Percentiles rank a stretch among this genome's conserved stretches.
Evolutionary conservation across 352 stramenopile genomes (phyloP).

Genomic region (Blastocystis sp.): DNA sequence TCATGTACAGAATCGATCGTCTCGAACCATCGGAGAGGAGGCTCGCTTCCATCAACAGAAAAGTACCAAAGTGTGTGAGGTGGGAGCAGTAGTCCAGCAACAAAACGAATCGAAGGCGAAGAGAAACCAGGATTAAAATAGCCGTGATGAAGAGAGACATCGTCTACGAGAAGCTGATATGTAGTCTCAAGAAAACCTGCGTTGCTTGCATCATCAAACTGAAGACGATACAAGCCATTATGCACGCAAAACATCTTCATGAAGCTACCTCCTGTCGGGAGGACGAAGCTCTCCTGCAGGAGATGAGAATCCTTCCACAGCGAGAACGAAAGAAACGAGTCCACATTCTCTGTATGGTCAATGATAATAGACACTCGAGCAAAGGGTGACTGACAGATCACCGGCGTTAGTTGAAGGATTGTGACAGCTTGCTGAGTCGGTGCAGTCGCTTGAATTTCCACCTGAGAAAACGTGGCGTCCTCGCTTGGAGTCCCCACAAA

Average conservation of each 20-base stretch:
- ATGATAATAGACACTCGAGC: background rate
- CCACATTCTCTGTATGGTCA: background rate
- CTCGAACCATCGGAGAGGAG: background rate
- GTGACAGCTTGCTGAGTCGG: background rate
- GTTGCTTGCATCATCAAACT: background rate
- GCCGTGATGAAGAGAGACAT: background rate
- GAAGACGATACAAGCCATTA: background rate
- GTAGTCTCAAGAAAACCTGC: background rate
- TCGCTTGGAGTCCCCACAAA: background rate
- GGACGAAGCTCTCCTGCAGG: background rate
- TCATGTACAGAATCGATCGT: conserved; percentile 12
- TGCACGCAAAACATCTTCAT: background rate
- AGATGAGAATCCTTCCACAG: background rate
- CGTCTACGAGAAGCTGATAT: background rate
- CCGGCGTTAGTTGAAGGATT: background rate
- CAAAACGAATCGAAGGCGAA: background rate
- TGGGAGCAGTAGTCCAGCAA: background rate
- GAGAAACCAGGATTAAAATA: conserved; percentile 47
- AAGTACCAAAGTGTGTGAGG: conserved; percentile 3
- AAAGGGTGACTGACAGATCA: background rate
- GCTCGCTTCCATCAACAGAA: background rate
- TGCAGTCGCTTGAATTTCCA: background rate
- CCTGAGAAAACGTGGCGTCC: background rate
- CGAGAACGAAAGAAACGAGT: background rate
- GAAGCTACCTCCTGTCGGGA: background rate